Base-by-base conservation (phyloP, 345 rosid genomes). In the Pistacia vera region DNA sequence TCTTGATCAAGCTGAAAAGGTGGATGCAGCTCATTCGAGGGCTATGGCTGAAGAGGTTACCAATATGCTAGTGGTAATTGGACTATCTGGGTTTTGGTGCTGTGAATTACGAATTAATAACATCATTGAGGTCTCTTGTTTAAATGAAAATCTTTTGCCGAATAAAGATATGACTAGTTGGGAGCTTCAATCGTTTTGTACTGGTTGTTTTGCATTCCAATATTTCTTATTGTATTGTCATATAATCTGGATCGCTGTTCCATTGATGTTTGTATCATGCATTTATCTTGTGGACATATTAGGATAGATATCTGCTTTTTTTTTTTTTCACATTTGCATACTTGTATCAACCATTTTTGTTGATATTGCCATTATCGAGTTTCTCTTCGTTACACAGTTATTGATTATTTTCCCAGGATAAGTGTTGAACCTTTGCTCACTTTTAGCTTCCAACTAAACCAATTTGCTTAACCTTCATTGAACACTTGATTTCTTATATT, bases 1-100 rank as follows among this genome's bases (percentile, higher is more conserved):
- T 73, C 41, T 70, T 2, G 52, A 14, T 61, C 69, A 73, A 80
- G 95, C 94, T 67, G 63, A 68, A 46, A 59, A 77, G 68, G 81
- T 90, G 51, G 64, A 80, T 57, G 72, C 72, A 46, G 82, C 74
- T 59, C 77, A 83, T 68, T 16, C 5, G 51, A 64, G 76, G 67
- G 68, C 71, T 56, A 76, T 86, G 78, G 65, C 71, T 54, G 57
- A 71, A 71, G 88, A 86, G 79, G 41, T 74, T 66, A 51, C 74
- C 63, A 41, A 36, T 70, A 9, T 71, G 44, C 38, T 57, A 35
- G 62, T 75, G 91, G 91, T 88, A 77, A 75, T 33, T 48, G 6
- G n/a, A 18, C 44, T 25, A 33, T 16, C 17, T 49, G 11, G 60
- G 62, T n/a, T 7, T 12, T 36, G 49, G 14, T 63, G 35, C n/a